Evolutionary conservation across 768 basidiomycete species (phyloP).

Genomic region (Serpula lacrymans): DNA sequence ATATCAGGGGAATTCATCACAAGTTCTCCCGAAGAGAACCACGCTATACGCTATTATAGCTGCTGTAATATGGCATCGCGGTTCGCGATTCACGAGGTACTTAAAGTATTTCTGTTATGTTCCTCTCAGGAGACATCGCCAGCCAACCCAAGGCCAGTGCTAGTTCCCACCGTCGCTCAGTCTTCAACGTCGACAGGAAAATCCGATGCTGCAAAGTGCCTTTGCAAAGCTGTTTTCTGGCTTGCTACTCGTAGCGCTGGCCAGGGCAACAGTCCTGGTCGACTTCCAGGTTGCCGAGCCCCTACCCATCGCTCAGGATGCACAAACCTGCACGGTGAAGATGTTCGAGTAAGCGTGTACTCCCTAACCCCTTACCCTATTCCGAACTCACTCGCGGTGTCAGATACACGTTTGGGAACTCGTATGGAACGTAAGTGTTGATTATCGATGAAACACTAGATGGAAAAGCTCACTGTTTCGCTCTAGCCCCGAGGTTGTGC

Average conservation of each 20-base stretch:
- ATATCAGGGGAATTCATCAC: too few species aligned
- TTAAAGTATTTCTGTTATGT: too few species aligned
- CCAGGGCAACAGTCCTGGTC: constrained; percentile 32
- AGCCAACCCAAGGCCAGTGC: too few species aligned
- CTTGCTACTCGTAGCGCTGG: constrained; percentile 7
- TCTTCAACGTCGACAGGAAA: too few species aligned
- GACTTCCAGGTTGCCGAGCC: constrained; percentile 76
- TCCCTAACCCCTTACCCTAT: not conserved
- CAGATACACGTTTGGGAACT: constrained; percentile 71
- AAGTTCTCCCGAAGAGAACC: too few species aligned
- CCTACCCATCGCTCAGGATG: constrained; percentile 58
- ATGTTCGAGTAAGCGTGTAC: constrained; percentile 52
- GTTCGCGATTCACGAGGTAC: too few species aligned
- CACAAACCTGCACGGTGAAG: constrained; percentile 60
- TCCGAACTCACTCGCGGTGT: not conserved
- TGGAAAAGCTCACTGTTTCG: not conserved
- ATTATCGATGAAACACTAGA: not conserved
- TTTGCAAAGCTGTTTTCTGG: constrained; percentile 14
- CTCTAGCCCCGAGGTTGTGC: constrained; percentile 58
- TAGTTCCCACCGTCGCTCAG: too few species aligned
- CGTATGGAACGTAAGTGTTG: constrained; percentile 57
- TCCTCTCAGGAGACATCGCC: too few species aligned
- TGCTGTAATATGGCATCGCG: too few species aligned
- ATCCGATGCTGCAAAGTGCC: constrained; percentile 19
- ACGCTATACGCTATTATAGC: too few species aligned